Evolutionary conservation across 768 basidiomycete genomes (phyloP).

Genomic region (Lentinula edodes): DNA sequence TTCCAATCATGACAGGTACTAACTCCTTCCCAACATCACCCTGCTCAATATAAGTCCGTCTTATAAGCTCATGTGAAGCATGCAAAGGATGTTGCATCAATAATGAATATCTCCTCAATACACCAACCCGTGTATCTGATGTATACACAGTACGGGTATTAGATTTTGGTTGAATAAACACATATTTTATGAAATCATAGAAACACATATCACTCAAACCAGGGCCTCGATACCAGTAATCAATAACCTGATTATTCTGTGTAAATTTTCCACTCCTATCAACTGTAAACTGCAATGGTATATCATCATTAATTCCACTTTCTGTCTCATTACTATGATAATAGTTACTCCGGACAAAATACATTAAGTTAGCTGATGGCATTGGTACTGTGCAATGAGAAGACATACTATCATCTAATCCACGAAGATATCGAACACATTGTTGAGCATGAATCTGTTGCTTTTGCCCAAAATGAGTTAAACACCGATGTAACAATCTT

Average conservation of each 20-base stretch:
- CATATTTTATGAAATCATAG: conserved; percentile 20
- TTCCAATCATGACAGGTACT: neutral
- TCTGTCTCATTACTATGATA: neutral
- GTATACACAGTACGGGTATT: neutral
- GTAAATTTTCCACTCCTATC: conserved; percentile 9
- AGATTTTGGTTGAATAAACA: neutral
- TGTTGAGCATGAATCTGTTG: conserved; percentile 31
- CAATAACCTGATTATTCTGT: conserved; percentile 18
- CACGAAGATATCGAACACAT: conserved; percentile 23
- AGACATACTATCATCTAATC: conserved; percentile 14
- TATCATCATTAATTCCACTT: neutral
- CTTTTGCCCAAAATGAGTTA: conserved; percentile 19
- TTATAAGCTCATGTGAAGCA: conserved; percentile 11
- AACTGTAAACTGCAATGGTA: conserved; percentile 1
- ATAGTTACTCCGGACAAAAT: neutral
- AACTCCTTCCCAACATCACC: conserved; percentile 3
- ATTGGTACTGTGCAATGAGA: conserved; percentile 24
- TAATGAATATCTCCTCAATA: neutral
- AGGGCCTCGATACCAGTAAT: conserved; percentile 18
- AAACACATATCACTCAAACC: conserved; percentile 15
- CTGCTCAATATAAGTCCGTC: conserved; percentile 8
- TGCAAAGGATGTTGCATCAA: conserved; percentile 13
- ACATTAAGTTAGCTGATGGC: conserved; percentile 13
- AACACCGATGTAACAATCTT: conserved; percentile 23
- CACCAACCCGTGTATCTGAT: neutral